Conservation (phyloP, 345 rosid genomes). For the Trapa incisa region DNA sequence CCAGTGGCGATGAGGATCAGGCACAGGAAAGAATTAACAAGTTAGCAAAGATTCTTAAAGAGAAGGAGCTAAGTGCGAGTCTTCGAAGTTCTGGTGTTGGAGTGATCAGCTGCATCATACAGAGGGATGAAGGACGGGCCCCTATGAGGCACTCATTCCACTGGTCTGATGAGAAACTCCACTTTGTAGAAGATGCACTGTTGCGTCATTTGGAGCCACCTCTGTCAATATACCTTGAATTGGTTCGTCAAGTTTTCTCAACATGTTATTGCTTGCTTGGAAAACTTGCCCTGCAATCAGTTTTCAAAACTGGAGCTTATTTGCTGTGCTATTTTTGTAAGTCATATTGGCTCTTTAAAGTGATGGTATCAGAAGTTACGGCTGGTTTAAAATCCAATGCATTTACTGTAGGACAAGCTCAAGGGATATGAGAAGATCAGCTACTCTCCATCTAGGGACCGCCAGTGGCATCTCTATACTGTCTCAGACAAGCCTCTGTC, state of each 20-base stretch:
- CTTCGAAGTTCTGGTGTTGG: conserved; percentile 75
- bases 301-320: too few relatives aligned
- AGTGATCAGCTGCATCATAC: conserved; percentile 94
- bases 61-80: conserved; percentile 59
- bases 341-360: not conserved
- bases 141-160: conserved; percentile 98
- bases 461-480: conserved; percentile 93
- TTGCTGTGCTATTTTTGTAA: too few relatives aligned
- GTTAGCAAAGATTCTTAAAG: conserved; percentile 92
- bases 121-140: conserved; percentile 95
- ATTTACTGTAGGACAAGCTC: conserved; percentile 64
- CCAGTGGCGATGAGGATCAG: conserved; percentile 99
- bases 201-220: conserved; percentile 97
- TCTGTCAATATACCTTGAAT: conserved; percentile 83
- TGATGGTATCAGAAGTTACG: too few relatives aligned
- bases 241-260: conserved; percentile 38
- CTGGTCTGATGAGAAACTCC: conserved; percentile 70
- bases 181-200: conserved; percentile 86
- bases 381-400: too few relatives aligned
- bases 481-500: conserved; percentile 73
- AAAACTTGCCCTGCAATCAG: not conserved
- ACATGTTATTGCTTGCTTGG: too few relatives aligned
- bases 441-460: conserved; percentile 71
- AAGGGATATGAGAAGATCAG: conserved; percentile 66
- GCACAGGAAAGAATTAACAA: conserved; percentile 92